phyloP scores from a whole-genome alignment of 2,329 filamentous ascomycete species.

The Fusarium succisae region DNA sequence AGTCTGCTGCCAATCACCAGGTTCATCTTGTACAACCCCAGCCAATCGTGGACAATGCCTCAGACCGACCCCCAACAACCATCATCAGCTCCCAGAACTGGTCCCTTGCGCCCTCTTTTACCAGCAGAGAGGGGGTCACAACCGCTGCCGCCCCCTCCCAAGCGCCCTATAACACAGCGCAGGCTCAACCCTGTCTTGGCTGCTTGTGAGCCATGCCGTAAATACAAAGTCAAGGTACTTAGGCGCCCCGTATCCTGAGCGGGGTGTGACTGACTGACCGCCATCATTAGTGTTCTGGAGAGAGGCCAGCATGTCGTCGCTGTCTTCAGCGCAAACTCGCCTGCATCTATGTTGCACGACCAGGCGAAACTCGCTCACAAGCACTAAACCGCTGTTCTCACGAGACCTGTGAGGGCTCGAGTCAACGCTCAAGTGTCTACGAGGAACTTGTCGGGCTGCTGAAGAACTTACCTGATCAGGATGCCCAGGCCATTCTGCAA shows the following conservation, averaged over 20 bases:
- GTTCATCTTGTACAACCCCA: no score
- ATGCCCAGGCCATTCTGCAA: slow-evolving; percentile 48
- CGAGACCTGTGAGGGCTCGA: neutral
- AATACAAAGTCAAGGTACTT: slow-evolving; percentile 33
- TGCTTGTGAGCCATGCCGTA: slow-evolving; percentile 34
- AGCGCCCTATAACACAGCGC: neutral
- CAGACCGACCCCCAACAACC: neutral
- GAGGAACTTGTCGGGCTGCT: slow-evolving; percentile 34
- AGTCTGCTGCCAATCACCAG: no score
- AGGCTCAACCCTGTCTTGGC: slow-evolving; percentile 15
- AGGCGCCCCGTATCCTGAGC: neutral
- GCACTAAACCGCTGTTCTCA: neutral
- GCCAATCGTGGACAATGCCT: neutral
- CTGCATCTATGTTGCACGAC: slow-evolving; percentile 33
- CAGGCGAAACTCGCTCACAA: slow-evolving; percentile 34
- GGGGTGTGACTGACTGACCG: neutral
- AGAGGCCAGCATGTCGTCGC: slow-evolving; percentile 37
- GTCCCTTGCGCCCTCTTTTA: neutral
- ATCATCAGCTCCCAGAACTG: neutral
- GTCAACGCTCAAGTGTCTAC: neutral
- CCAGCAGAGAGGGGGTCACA: neutral
- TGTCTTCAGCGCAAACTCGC: slow-evolving; percentile 16
- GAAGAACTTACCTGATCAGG: slow-evolving; percentile 34
- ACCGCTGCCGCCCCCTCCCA: neutral
- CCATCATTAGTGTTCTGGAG: slow-evolving; percentile 38